A percentile compares a stretch with the other conserved stretches of the same genome.
Evolutionary conservation across 768 basidiomycete species (phyloP).

Genomic region (Suillus americanus): DNA sequence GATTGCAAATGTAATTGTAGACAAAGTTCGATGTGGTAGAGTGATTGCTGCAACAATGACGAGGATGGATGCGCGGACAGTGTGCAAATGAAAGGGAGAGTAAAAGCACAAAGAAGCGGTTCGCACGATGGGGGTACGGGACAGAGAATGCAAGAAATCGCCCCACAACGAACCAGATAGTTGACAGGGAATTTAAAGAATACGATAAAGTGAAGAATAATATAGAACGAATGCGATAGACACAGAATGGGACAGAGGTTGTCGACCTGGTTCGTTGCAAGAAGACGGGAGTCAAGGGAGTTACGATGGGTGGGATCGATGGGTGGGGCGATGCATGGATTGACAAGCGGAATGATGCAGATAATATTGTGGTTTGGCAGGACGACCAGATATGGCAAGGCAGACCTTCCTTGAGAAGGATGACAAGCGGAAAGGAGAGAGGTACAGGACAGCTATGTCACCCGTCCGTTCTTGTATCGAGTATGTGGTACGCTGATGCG

Average conservation of each 20-base stretch:
- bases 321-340: constrained; percentile 56
- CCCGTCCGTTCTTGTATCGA: constrained; percentile 13
- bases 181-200: constrained; percentile 40
- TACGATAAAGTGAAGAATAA: constrained; percentile 86
- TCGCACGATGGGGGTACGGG: constrained; percentile 9
- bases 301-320: constrained; percentile 40
- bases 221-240: constrained; percentile 61
- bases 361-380: constrained; percentile 35
- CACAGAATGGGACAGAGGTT: constrained; percentile 41
- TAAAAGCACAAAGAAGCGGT: constrained; percentile 18
- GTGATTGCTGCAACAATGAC: constrained; percentile 48
- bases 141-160: constrained; percentile 28
- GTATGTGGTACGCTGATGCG: constrained; percentile 21
- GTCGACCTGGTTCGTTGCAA: constrained; percentile 53
- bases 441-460: constrained; percentile 3
- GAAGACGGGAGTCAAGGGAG: constrained; percentile 40
- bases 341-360: constrained; percentile 45
- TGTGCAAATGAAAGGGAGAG: constrained; percentile 27
- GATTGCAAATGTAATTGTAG: constrained; percentile 32
- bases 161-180: constrained; percentile 34
- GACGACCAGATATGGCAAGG: constrained; percentile 16
- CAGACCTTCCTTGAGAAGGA: constrained; percentile 16
- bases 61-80: constrained; percentile 31
- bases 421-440: constrained; percentile 7
- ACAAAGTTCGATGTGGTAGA: constrained; percentile 39